Base-by-base conservation (phyloP, 1,284 basidiomycete species). In the Golubevia sp. region DNA sequence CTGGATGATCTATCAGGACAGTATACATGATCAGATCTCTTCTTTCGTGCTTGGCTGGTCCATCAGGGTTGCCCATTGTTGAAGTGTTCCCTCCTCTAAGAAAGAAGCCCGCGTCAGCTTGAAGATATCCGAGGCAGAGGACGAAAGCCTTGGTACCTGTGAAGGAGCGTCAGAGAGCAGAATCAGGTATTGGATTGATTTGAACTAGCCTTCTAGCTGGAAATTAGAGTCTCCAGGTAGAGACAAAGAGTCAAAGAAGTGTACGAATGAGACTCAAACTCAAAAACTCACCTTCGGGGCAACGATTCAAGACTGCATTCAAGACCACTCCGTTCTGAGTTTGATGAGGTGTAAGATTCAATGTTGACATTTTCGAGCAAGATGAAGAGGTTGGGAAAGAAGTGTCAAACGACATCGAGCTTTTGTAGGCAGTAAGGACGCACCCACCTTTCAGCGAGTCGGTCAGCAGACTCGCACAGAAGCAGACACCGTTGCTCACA, bases 1-100 rank as follows among this genome's bases (percentile, higher is more conserved):
- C 61, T 11, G 79, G 79, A 61, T 79, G 77, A 23, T 77, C 77
- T 63, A 81, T 82, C 25, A 81, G 65, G 13, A 76, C 71, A 2
- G 66, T 55, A 49, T 76, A 77, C 67, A 74, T 67, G 60, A 73
- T 67, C 7, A 77, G 53, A 20, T 77, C 73, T 1, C 74, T 49
- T 13, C 74, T 61, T 51, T 74, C 73, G 0, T 56, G 71, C 21
- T 65, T 59, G 4, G 51, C 21, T 3, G 69, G 69, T 5, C 69
- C 71, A 25, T 61, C 59, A 7, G 75, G 69, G 18, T 73, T 70
- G 51, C 61, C 66, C 66, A 64, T 65, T 18, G 59, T 21, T 8
- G 64, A 69, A n/a, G 51, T 61, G 58, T 82, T 82, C 27, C 56
- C 77, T 23, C 79, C 79, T 1, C 79, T 70, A 20, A 76, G 61